phyloP scores from a whole-genome alignment of 2,329 filamentous ascomycete species.

The Beauveria bassiana region DNA sequence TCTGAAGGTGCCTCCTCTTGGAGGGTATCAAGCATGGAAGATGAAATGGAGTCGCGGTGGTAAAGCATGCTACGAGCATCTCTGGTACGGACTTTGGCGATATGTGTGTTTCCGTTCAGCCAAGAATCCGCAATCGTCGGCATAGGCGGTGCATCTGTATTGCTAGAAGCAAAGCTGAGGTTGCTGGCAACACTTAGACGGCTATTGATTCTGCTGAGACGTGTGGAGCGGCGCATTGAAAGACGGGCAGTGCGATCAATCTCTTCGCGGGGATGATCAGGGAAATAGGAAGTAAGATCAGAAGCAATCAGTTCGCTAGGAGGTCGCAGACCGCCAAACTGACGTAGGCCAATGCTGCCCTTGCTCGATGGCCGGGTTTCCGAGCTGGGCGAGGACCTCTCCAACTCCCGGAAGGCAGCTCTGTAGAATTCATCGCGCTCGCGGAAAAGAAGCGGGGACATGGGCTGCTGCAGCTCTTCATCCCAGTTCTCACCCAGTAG shows the following conservation, averaged over 20 bases:
- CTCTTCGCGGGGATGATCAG: slow-evolving; percentile 85
- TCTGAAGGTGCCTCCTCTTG: slow-evolving; percentile 85
- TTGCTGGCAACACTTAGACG: slow-evolving; percentile 91
- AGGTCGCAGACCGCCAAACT: slow-evolving; percentile 85
- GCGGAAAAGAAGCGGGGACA: slow-evolving; percentile 70
- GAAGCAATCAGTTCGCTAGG: slow-evolving; percentile 97
- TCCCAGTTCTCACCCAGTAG: slow-evolving; percentile 82
- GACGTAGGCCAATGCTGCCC: slow-evolving; percentile 54
- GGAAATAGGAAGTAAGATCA: slow-evolving; percentile 94
- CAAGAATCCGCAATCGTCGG: slow-evolving; percentile 93
- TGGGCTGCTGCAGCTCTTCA: slow-evolving; percentile 69
- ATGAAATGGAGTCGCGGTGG: slow-evolving; percentile 82
- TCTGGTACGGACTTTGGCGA: slow-evolving; percentile 33
- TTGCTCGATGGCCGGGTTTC: slow-evolving; percentile 33
- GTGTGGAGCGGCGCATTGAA: slow-evolving; percentile 82
- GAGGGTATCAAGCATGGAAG: slow-evolving; percentile 79
- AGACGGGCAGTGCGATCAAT: slow-evolving; percentile 93
- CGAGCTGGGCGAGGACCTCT: slow-evolving; percentile 41
- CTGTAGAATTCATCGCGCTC: slow-evolving; percentile 62
- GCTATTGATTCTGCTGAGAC: slow-evolving; percentile 86
- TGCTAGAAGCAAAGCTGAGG: slow-evolving; percentile 82
- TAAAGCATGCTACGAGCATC: slow-evolving; percentile 33
- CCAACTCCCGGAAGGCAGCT: slow-evolving; percentile 50
- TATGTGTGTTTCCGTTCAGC: slow-evolving; percentile 48
- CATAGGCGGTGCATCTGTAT: slow-evolving; percentile 88